These are phyloP conservation scores for Dillenia suffruticosa DNA, from an alignment of 164 flowering plant species.

Conservation along the genomic window DNA sequence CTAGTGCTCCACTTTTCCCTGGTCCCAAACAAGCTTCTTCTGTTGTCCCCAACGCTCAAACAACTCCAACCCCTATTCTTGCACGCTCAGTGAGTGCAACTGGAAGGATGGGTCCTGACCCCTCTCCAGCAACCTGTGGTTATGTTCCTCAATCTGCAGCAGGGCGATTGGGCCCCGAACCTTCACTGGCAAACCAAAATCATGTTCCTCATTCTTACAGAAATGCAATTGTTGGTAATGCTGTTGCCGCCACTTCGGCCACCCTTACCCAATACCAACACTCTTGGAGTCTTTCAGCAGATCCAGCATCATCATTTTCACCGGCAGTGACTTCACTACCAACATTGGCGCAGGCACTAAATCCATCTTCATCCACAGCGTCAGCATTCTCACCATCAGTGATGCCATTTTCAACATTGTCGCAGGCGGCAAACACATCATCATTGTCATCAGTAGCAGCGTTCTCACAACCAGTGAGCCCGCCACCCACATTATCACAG, in stretches of 20 bases:
- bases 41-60: conserved; percentile 50
- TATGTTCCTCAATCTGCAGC: conserved; percentile 75
- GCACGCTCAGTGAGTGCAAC: conserved; percentile 82
- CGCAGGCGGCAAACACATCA: too few species aligned
- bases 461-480: too few species aligned
- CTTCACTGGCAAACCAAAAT: conserved; percentile 43
- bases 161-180: conserved; percentile 70
- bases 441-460: too few species aligned
- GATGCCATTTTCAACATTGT: too few species aligned
- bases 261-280: conserved; percentile 25
- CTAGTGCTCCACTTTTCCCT: conserved; percentile 69
- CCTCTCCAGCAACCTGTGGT: conserved; percentile 39
- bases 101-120: conserved; percentile 70
- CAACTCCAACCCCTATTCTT: conserved; percentile 48
- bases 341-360: too few species aligned
- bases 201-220: conserved; percentile 75
- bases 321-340: conserved; percentile 5
- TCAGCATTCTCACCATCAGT: too few species aligned
- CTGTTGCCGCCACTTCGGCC: conserved; percentile 33
- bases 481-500: too few species aligned
- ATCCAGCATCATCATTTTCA: conserved; percentile 26
- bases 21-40: conserved; percentile 54
- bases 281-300: conserved; percentile 28
- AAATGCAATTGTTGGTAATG: conserved; percentile 72
- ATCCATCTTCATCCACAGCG: too few species aligned